Evolutionary conservation across 1,284 basidiomycete genomes (phyloP).

Genomic region (Trichosporon sp.): DNA sequence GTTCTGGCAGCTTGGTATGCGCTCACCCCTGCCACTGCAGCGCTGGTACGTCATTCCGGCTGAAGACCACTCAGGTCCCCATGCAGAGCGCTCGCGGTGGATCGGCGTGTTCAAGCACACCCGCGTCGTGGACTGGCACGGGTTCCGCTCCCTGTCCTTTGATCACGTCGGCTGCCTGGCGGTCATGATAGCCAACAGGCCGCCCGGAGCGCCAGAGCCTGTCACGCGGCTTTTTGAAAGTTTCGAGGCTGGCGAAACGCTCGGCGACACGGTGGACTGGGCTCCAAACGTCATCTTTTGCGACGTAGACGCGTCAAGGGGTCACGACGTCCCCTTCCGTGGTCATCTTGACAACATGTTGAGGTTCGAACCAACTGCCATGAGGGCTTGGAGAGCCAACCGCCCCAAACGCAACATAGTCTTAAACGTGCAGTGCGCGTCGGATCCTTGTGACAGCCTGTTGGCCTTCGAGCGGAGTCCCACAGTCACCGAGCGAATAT

Average conservation of each 20-base stretch:
- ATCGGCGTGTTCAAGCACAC: background rate
- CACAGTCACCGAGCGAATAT: too few relatives aligned
- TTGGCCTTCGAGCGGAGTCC: too few relatives aligned
- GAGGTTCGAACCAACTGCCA: too few relatives aligned
- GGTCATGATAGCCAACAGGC: background rate
- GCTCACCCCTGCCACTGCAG: background rate
- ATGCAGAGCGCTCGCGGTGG: background rate
- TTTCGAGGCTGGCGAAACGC: background rate
- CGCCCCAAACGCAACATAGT: too few relatives aligned
- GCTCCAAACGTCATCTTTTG: background rate
- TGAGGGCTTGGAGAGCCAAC: too few relatives aligned
- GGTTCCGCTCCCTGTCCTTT: background rate
- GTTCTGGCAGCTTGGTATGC: background rate
- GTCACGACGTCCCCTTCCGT: background rate
- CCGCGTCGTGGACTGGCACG: background rate
- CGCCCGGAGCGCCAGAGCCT: background rate
- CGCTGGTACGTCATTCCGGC: background rate
- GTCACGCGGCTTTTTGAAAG: background rate
- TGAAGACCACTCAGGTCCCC: background rate
- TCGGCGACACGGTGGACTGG: background rate
- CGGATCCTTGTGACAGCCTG: too few relatives aligned
- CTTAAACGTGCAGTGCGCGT: too few relatives aligned
- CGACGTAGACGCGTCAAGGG: background rate
- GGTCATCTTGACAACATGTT: too few relatives aligned
- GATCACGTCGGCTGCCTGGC: background rate